These are phyloP conservation scores for Aspergillus sp. DNA, from an alignment of 2,329 filamentous ascomycete species.

Conservation along the genomic window DNA sequence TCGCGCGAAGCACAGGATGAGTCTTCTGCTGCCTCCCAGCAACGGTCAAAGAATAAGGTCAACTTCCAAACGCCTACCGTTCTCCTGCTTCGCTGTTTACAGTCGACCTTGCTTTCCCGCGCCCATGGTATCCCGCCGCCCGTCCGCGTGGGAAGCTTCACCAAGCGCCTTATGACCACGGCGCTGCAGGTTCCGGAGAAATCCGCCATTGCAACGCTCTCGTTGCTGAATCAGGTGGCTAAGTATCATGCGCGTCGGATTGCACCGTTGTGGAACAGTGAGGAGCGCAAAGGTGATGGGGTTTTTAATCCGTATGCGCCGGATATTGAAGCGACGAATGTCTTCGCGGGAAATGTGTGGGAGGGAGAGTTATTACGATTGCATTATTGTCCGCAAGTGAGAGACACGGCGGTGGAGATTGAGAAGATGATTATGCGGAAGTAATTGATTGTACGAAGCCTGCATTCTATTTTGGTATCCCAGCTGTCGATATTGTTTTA, in stretches of 20 bases:
- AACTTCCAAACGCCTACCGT: slow-evolving; percentile 94
- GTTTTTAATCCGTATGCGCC: slow-evolving; percentile 65
- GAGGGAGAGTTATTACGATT: slow-evolving; percentile 77
- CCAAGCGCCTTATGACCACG: slow-evolving; percentile 77
- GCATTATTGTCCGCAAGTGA: slow-evolving; percentile 81
- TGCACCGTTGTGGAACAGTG: slow-evolving; percentile 81
- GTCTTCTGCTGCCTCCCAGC: slow-evolving; percentile 31
- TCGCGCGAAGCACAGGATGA: slow-evolving; percentile 20
- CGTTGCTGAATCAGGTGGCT: slow-evolving; percentile 67
- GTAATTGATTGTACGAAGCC: background rate
- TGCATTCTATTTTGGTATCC: background rate
- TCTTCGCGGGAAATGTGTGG: slow-evolving; percentile 85
- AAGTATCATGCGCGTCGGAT: slow-evolving; percentile 78
- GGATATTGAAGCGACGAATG: slow-evolving; percentile 78
- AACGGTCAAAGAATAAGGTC: slow-evolving; percentile 57
- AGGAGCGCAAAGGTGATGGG: slow-evolving; percentile 87
- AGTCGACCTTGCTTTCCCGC: slow-evolving; percentile 70
- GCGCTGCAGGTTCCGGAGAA: slow-evolving; percentile 86
- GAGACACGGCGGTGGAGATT: slow-evolving; percentile 62
- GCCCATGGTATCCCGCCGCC: slow-evolving; percentile 69
- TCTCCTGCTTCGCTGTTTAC: slow-evolving; percentile 77
- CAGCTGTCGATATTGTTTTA: background rate
- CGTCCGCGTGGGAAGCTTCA: slow-evolving; percentile 78
- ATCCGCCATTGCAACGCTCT: slow-evolving; percentile 69
- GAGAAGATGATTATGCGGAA: slow-evolving; percentile 53